Percentiles rank a stretch among this genome's conserved stretches.
Evolutionary conservation across 164 flowering plant species (phyloP).

Genomic region (Euptelea pleiosperma): DNA sequence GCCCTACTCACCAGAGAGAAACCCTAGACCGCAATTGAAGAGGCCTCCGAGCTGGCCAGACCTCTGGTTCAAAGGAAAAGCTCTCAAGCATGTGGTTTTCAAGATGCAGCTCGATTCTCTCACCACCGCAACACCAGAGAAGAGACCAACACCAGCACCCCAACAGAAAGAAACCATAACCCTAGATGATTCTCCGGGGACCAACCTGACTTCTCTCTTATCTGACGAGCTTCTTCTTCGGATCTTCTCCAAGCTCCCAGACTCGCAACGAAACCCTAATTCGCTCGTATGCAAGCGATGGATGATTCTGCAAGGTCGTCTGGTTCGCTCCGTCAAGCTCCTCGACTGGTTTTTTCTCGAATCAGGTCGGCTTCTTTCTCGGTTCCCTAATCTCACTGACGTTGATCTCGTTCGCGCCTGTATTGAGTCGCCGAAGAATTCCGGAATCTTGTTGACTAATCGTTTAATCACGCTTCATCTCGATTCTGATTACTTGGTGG

Average conservation of each 20-base stretch:
- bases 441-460: slow-evolving; percentile 35
- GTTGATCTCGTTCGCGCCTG: slow-evolving; percentile 42
- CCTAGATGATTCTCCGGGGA: slow-evolving; percentile 7
- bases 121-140: neutral
- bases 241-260: slow-evolving; percentile 54
- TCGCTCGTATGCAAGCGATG: slow-evolving; percentile 83
- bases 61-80: slow-evolving; percentile 25
- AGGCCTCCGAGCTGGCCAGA: slow-evolving; percentile 24
- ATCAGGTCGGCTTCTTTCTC: slow-evolving; percentile 52
- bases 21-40: slow-evolving; percentile 23
- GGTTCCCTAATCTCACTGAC: slow-evolving; percentile 65
- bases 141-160: neutral
- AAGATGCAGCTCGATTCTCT: slow-evolving; percentile 32
- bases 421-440: slow-evolving; percentile 23
- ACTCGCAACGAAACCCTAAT: slow-evolving; percentile 38
- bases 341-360: slow-evolving; percentile 68
- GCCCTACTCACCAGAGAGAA: slow-evolving; percentile 11
- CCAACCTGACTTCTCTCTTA: slow-evolving; percentile 50
- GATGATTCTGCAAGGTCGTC: slow-evolving; percentile 61
- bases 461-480: slow-evolving; percentile 36
- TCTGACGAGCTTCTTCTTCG: slow-evolving; percentile 53
- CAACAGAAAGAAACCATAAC: slow-evolving; percentile 14
- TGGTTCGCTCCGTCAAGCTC: slow-evolving; percentile 51
- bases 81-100: slow-evolving; percentile 33
- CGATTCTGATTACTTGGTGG: slow-evolving; percentile 29